Percentiles rank a stretch among this genome's conserved stretches.
Evolutionary conservation across 2,329 filamentous ascomycete species (phyloP).

Genomic region (Chaetomiaceae sp.): DNA sequence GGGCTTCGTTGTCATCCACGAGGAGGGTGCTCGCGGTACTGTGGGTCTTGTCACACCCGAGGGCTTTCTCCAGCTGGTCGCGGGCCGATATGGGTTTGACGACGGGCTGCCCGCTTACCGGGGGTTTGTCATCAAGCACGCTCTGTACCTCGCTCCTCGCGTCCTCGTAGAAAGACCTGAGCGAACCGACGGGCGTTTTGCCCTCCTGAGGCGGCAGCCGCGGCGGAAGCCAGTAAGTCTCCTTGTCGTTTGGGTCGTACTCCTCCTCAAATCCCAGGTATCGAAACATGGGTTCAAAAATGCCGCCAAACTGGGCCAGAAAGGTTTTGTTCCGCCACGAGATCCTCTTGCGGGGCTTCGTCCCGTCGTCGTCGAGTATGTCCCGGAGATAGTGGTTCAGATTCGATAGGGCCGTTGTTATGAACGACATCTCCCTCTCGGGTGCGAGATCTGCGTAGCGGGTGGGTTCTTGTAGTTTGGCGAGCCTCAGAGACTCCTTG

Average conservation of each 20-base stretch:
- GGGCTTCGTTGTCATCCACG: constrained; percentile 5
- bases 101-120: constrained; percentile 18
- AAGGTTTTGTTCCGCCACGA: constrained; percentile 55
- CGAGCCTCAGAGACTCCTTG: constrained; percentile 31
- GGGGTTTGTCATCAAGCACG: constrained; percentile 31
- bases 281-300: constrained; percentile 45
- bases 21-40: constrained; percentile 12
- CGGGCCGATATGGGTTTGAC: constrained; percentile 27
- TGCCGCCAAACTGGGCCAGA: constrained; percentile 47
- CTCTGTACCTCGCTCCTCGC: constrained; percentile 44
- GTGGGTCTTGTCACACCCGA: constrained; percentile 27
- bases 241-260: constrained; percentile 33
- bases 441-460: constrained; percentile 40
- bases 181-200: constrained; percentile 36
- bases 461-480: constrained; percentile 38
- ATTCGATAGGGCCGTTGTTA: constrained; percentile 38
- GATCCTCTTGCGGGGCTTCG: constrained; percentile 37
- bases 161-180: constrained; percentile 47
- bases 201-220: constrained; percentile 35
- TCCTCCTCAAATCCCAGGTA: constrained; percentile 46
- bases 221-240: constrained; percentile 35
- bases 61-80: constrained; percentile 16
- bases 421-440: constrained; percentile 34
- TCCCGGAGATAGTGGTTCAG: constrained; percentile 50
- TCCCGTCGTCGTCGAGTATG: constrained; percentile 37